A percentile compares a stretch with the other conserved stretches of the same genome.
phyloP scores from a whole-genome alignment of 2,329 filamentous ascomycete species.

The Fusarium pseudocircinatum region DNA sequence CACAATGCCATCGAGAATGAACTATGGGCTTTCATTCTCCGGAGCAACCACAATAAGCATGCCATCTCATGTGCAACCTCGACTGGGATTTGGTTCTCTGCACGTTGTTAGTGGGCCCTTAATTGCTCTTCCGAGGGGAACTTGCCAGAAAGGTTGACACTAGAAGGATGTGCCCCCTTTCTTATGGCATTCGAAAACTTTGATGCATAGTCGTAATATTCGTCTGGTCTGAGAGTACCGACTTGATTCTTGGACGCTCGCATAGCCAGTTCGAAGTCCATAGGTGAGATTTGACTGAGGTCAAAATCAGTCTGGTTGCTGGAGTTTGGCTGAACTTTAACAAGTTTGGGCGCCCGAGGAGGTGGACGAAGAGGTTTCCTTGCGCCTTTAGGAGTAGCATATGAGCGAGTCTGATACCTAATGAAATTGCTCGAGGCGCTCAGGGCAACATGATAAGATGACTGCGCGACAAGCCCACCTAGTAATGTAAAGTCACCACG shows the following conservation, averaged over 20 bases:
- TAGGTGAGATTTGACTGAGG: constrained; percentile 35
- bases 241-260: constrained; percentile 21
- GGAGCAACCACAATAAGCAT: constrained; percentile 38
- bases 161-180: constrained; percentile 34
- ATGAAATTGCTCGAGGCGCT: not conserved
- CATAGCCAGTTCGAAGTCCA: constrained; percentile 36
- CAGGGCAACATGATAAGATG: not conserved
- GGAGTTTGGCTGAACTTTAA: constrained; percentile 3
- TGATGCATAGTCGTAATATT: constrained; percentile 40
- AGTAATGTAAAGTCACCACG: not conserved
- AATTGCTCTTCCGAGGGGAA: not conserved
- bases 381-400: constrained; percentile 27
- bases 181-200: constrained; percentile 37
- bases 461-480: not conserved
- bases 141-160: constrained; percentile 40
- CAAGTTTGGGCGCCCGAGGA: constrained; percentile 15
- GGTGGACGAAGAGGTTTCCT: constrained; percentile 4
- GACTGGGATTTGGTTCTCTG: constrained; percentile 35
- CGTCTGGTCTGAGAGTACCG: constrained; percentile 25
- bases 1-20: constrained; percentile 43
- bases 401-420: constrained; percentile 25
- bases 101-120: constrained; percentile 4
- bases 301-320: constrained; percentile 18
- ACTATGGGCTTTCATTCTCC: not conserved
- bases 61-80: constrained; percentile 42